phyloP scores from a whole-genome alignment of 441 rosid species.

The Populus trichocarpa region DNA sequence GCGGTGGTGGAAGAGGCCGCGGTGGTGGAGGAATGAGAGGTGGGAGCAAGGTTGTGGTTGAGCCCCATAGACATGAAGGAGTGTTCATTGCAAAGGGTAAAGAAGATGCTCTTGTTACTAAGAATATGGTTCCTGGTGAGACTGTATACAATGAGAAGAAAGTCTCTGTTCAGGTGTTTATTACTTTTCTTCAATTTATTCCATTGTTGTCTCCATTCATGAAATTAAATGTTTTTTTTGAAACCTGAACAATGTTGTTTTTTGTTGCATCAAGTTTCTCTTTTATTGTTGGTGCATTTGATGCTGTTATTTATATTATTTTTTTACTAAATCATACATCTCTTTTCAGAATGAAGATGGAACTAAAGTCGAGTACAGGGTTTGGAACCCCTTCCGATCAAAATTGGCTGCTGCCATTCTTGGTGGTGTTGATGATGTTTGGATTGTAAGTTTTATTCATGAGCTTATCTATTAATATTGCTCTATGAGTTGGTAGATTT shows the following conservation, averaged over 20 bases:
- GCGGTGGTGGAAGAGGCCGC: conserved; percentile 47
- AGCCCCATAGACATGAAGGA: conserved; percentile 92
- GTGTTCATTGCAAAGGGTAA: conserved; percentile 92
- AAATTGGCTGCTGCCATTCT: conserved; percentile 91
- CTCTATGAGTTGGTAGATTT: not conserved
- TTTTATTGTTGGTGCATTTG: not conserved
- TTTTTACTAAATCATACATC: not conserved
- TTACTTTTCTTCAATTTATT: not conserved
- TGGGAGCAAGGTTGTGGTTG: conserved; percentile 82
- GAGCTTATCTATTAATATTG: not conserved
- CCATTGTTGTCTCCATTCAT: not conserved
- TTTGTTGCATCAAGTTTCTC: not conserved
- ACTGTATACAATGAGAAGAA: conserved; percentile 97
- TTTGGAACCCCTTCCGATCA: conserved; percentile 95
- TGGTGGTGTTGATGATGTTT: conserved; percentile 90
- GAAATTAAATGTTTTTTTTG: not conserved
- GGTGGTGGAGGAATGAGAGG: conserved; percentile 87
- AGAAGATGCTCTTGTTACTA: conserved; percentile 95
- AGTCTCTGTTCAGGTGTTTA: conserved; percentile 71
- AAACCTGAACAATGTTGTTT: not conserved
- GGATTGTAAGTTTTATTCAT: conserved; percentile 55
- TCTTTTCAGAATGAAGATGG: conserved; percentile 73
- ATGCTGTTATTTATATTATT: not conserved
- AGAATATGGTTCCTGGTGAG: conserved; percentile 90
- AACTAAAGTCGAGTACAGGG: conserved; percentile 78